Percentiles rank a stretch among this genome's conserved stretches.
Evolutionary conservation across 1,284 basidiomycete genomes (phyloP).

Genomic region (Spongiforma sp.): DNA sequence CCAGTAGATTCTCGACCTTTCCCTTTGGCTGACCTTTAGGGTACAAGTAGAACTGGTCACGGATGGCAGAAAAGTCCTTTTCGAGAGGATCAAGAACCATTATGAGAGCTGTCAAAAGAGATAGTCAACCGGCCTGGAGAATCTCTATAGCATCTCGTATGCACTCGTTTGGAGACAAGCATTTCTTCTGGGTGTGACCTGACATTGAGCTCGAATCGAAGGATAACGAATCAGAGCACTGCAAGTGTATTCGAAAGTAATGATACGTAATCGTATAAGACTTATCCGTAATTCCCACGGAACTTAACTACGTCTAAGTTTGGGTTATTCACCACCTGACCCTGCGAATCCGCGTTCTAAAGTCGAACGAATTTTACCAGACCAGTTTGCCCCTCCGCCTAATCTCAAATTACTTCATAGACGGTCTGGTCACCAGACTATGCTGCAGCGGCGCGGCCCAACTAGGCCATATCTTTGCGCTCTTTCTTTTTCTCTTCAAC

Average conservation of each 20-base stretch:
- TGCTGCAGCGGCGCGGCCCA: constrained; percentile 28
- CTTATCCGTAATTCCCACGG: background rate
- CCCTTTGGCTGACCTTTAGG: too few relatives aligned
- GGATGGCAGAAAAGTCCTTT: too few relatives aligned
- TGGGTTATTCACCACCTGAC: background rate
- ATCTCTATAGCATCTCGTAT: background rate
- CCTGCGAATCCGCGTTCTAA: background rate
- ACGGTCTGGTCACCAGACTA: too few relatives aligned
- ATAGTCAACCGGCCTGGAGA: background rate
- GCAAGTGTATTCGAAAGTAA: background rate
- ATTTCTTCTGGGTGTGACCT: background rate
- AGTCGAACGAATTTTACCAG: background rate
- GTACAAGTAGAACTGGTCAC: too few relatives aligned
- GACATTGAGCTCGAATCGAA: background rate
- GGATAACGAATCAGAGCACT: background rate
- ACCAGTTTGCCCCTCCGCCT: too few relatives aligned
- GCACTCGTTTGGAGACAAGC: background rate
- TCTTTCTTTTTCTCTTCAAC: too few relatives aligned
- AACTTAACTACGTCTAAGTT: background rate
- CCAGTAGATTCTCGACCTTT: too few relatives aligned
- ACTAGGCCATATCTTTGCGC: constrained; percentile 13
- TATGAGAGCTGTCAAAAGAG: too few relatives aligned
- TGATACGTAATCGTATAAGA: background rate
- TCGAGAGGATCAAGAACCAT: too few relatives aligned
- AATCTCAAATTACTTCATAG: too few relatives aligned